A percentile compares a stretch with the other conserved stretches of the same genome.
Conservation (phyloP, 2,329 filamentous ascomycete species). For the Alternaria triticina region DNA sequence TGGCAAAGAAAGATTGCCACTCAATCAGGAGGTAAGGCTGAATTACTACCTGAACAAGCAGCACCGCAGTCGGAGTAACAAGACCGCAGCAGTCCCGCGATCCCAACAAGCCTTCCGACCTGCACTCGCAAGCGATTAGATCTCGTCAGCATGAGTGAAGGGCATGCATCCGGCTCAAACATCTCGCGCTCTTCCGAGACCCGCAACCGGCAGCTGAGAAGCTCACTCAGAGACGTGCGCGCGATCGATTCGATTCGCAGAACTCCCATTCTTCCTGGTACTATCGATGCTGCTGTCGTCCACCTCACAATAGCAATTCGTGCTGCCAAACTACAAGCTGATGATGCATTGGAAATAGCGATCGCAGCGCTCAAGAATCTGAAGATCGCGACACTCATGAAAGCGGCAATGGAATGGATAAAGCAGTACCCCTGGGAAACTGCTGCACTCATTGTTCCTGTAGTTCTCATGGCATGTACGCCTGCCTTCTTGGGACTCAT, state of each 20-base stretch:
- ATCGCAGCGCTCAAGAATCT: neutral
- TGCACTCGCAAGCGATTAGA: neutral
- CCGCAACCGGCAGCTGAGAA: neutral
- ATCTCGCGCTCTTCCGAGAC: neutral
- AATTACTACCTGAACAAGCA: too few relatives aligned
- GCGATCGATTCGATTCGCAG: neutral
- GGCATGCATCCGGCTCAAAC: neutral
- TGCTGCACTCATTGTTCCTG: neutral
- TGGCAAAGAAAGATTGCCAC: neutral
- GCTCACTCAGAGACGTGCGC: neutral
- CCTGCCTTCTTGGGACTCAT: neutral
- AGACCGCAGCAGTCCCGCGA: neutral
- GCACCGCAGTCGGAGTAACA: neutral
- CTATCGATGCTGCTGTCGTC: neutral
- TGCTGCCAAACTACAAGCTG: neutral
- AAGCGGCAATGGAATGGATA: slow-evolving; percentile 4
- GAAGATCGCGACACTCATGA: neutral
- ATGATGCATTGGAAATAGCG: neutral
- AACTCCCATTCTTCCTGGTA: neutral
- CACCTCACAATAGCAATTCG: neutral
- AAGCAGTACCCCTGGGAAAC: slow-evolving; percentile 6
- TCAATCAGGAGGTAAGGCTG: neutral
- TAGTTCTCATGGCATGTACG: slow-evolving; percentile 7
- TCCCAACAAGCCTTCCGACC: neutral
- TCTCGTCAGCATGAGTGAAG: neutral